Evolutionary conservation across 2,329 filamentous ascomycete species (phyloP).

Genomic region (Trichoderma sp.): DNA sequence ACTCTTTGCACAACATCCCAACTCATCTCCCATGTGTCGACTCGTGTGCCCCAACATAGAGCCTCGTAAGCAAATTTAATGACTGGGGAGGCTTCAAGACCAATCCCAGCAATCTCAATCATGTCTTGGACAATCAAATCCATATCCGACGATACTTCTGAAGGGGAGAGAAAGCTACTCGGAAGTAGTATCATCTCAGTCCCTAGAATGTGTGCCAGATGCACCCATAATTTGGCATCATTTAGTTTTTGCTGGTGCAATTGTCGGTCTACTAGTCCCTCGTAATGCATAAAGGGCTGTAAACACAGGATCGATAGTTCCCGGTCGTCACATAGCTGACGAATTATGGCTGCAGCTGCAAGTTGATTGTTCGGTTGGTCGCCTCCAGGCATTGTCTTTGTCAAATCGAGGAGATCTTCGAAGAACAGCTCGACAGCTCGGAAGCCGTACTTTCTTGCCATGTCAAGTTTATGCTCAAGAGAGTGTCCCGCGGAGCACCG

Average conservation of each 20-base stretch:
- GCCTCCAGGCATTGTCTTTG: slow-evolving; percentile 44
- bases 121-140: slow-evolving; percentile 62
- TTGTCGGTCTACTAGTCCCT: slow-evolving; percentile 64
- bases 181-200: slow-evolving; percentile 76
- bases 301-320: slow-evolving; percentile 60
- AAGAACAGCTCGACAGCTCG: slow-evolving; percentile 73
- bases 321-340: slow-evolving; percentile 54
- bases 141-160: slow-evolving; percentile 45
- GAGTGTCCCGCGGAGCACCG: slow-evolving; percentile 66
- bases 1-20: slow-evolving; percentile 68
- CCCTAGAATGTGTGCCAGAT: slow-evolving; percentile 58
- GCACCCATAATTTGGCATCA: slow-evolving; percentile 68
- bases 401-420: slow-evolving; percentile 68
- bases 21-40: slow-evolving; percentile 68
- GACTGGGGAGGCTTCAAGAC: slow-evolving; percentile 51
- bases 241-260: slow-evolving; percentile 57
- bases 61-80: slow-evolving; percentile 73
- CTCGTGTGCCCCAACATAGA: slow-evolving; percentile 68
- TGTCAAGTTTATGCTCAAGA: slow-evolving; percentile 64
- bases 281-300: slow-evolving; percentile 77
- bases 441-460: slow-evolving; percentile 64
- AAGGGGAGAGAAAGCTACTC: slow-evolving; percentile 61
- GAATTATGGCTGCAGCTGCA: slow-evolving; percentile 57
- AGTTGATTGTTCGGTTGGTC: slow-evolving; percentile 46
- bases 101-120: slow-evolving; percentile 64